Evolutionary conservation across 2,329 filamentous ascomycete species (phyloP), one percentile per base, ranked within the genome.

Genomic region (Lizonia empirigonia): DNA sequence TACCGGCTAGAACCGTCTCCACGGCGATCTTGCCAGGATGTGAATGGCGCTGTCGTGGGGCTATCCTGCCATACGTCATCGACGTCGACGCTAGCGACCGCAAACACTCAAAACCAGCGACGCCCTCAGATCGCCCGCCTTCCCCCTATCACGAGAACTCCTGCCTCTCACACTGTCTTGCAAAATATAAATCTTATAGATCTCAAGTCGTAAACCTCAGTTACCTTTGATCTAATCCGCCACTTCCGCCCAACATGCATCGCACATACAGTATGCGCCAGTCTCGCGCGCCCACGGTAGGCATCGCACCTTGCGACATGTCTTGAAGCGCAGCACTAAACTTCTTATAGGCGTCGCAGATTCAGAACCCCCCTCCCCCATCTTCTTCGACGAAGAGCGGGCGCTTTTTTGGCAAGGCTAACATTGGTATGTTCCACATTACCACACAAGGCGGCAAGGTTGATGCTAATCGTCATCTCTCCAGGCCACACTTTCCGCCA

Each of bases 351-450:
- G 94, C 94, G 71, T 95, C 91, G 71, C 86, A 90, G 74, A 81
- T 89, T 56, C 82, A 97, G 85, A 97, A 91, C 77, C 94, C 94
- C 40, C 94, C 92, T 55, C 94, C 94, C 58, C 93, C 94, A 55
- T 78, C 90, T 16, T 97, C 93, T 20, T 88, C 88, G 63, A 99
- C 94, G 62, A 99, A 99, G 81, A 85, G 87, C 46, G 88, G 89
- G 58, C 88, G 93, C 63, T 83, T 97, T 72, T 97, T 97, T 70
- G 91, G 92, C 67, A 90, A 85, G 74, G 83, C 84, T 68, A 91
- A 89, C 68, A 81, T 99, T 64, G 90, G 92, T 97, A 80, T 77
- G 44, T 34, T 26, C 7, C 3, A 22, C n/a, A 34, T 29, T n/a
- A 45, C 67, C 24, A 22, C 12, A 20, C 35, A 19, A 23, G 13